Evolutionary conservation across 306 rosid species (phyloP).

Genomic region (Erythrophleum fordii): DNA sequence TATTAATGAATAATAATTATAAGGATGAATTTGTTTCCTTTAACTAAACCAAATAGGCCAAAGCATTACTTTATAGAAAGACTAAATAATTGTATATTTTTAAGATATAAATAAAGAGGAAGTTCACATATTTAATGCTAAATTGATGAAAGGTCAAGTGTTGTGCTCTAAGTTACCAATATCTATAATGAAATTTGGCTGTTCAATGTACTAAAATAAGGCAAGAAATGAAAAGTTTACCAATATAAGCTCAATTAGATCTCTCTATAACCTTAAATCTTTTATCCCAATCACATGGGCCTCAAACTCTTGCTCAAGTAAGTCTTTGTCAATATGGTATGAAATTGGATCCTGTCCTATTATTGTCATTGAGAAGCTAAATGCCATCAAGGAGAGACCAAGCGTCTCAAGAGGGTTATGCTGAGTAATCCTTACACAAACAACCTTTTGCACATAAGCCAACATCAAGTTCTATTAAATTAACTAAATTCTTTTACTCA

Average conservation of each 20-base stretch:
- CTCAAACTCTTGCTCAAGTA: slow-evolving; percentile 77
- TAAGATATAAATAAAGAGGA: background rate
- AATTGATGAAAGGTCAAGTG: background rate
- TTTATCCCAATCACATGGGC: slow-evolving; percentile 80
- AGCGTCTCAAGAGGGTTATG: slow-evolving; percentile 23
- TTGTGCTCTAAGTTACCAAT: background rate
- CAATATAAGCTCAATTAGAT: slow-evolving; percentile 56
- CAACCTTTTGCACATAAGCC: background rate
- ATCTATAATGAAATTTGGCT: too few species aligned
- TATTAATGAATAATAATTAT: too few species aligned
- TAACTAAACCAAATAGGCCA: too few species aligned
- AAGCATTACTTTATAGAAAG: too few species aligned
- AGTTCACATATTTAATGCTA: background rate
- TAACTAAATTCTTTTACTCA: too few species aligned
- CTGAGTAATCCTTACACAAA: background rate
- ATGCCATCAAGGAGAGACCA: too few species aligned
- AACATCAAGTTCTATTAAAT: too few species aligned
- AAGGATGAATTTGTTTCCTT: too few species aligned
- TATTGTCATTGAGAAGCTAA: too few species aligned
- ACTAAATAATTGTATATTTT: background rate
- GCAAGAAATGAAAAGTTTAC: slow-evolving; percentile 21
- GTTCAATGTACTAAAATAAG: background rate
- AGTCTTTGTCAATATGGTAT: too few species aligned
- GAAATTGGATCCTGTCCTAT: too few species aligned
- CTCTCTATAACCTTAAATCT: slow-evolving; percentile 78